Conservation (phyloP, 75 land plant genomes). For the Sequoia sempervirens region DNA sequence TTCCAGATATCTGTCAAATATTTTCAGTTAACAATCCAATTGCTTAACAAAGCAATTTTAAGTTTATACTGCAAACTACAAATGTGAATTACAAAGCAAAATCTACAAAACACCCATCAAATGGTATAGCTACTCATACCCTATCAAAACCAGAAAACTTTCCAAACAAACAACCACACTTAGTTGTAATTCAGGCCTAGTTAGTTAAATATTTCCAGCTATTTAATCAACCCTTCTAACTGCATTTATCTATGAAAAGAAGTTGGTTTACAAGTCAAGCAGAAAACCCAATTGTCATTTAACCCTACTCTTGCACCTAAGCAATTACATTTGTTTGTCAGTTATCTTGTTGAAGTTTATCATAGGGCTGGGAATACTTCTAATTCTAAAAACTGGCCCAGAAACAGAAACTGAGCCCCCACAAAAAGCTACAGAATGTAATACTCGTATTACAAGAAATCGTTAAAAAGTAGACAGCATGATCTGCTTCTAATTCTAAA, state of each 20-base stretch:
- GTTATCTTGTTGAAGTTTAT: too few relatives aligned
- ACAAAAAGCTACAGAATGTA: not conserved
- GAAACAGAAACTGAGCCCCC: not conserved
- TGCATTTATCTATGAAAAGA: too few relatives aligned
- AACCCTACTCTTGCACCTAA: not conserved
- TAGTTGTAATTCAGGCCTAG: not conserved
- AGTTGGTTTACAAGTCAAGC: not conserved
- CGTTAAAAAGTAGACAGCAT: not conserved
- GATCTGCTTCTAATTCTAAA: too few relatives aligned
- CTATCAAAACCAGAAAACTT: not conserved
- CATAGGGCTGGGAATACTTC: not conserved
- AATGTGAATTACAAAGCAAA: not conserved
- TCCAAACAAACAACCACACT: not conserved
- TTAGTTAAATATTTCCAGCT: not conserved
- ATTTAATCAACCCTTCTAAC: too few relatives aligned
- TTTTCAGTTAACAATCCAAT: not conserved
- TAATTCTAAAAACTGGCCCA: not conserved
- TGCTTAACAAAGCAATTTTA: not conserved
- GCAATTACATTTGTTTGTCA: not conserved
- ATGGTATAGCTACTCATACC: not conserved
- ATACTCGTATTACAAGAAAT: not conserved
- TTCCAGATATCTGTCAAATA: constrained; percentile 48
- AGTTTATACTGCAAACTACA: not conserved
- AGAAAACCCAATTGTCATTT: not conserved
- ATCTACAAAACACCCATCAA: not conserved